These are phyloP conservation scores for Candolleomyces eurysporus DNA, from an alignment of 768 basidiomycete species.

Conservation along the genomic window DNA sequence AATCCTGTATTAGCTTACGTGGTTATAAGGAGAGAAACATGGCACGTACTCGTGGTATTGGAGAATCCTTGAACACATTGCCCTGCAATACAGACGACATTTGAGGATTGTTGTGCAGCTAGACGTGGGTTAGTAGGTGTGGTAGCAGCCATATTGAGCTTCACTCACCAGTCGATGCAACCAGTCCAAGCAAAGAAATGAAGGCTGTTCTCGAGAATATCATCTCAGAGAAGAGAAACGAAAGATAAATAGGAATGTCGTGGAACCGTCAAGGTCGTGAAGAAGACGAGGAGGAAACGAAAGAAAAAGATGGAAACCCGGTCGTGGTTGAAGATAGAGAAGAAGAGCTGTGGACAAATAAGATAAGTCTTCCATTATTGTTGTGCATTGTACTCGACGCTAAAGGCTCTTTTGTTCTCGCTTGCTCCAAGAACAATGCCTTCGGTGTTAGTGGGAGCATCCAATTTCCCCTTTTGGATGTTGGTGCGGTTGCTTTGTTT, in stretches of 20 bases:
- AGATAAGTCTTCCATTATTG: neutral
- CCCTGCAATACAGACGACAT: conserved; percentile 77
- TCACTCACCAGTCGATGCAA: conserved; percentile 1
- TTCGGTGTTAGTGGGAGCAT: neutral
- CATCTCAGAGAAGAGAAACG: neutral
- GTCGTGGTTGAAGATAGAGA: conserved; percentile 4
- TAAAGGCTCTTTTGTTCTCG: conserved; percentile 4
- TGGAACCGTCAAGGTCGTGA: conserved; percentile 7
- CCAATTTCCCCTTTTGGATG: neutral
- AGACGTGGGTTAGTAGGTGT: conserved; percentile 17
- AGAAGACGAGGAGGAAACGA: neutral
- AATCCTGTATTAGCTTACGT: neutral
- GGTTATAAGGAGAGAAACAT: conserved; percentile 25
- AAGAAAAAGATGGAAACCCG: neutral
- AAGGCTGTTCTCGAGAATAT: neutral
- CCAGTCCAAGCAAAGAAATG: conserved; percentile 1
- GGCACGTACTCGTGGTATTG: conserved; percentile 65
- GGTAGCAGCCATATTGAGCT: neutral
- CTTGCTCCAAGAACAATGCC: neutral
- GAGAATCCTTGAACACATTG: conserved; percentile 83
- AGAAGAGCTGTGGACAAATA: neutral
- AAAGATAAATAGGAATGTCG: conserved; percentile 6
- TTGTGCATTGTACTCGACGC: conserved; percentile 1
- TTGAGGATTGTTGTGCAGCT: conserved; percentile 60
- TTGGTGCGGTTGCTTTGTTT: neutral